Evolutionary conservation across 2,329 filamentous ascomycete genomes (phyloP).

Genomic region (Capronia coronata): DNA sequence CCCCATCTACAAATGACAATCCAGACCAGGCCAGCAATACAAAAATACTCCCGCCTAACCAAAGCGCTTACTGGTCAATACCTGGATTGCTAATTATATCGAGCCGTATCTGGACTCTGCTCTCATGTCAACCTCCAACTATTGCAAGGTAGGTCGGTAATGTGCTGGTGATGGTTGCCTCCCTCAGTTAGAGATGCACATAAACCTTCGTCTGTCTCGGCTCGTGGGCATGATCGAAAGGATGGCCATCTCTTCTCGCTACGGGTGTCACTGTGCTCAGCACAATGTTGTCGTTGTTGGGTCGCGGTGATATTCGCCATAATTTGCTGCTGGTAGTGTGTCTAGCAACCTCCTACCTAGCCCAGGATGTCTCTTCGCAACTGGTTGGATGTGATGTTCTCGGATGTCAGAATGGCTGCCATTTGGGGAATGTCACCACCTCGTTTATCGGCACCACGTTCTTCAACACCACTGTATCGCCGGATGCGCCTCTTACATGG

Average conservation of each 20-base stretch:
- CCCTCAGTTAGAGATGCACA: no score
- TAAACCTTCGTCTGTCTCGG: not conserved
- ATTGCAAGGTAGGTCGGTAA: not conserved
- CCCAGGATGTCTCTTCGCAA: not conserved
- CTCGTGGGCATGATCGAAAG: not conserved
- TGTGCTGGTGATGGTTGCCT: not conserved
- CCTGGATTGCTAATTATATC: conserved; percentile 15
- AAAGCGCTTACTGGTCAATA: conserved; percentile 7
- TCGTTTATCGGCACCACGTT: conserved; percentile 13
- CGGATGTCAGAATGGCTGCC: conserved; percentile 12
- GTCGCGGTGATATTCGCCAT: not conserved
- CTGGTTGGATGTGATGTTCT: conserved; percentile 18
- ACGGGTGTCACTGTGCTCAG: not conserved
- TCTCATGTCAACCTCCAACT: not conserved
- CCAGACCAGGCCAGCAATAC: not conserved
- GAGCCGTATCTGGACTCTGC: not conserved
- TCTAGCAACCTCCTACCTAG: not conserved
- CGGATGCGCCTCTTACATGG: conserved; percentile 14
- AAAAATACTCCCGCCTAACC: not conserved
- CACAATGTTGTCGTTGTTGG: not conserved
- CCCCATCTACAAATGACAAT: not conserved
- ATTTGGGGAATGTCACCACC: conserved; percentile 16
- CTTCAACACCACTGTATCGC: conserved; percentile 14
- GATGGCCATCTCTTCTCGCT: not conserved
- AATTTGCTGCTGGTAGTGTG: conserved; percentile 4